These are phyloP conservation scores for Solanum bulbocastanum DNA, from an alignment of 257 asterid genomes.

Conservation along the genomic window DNA sequence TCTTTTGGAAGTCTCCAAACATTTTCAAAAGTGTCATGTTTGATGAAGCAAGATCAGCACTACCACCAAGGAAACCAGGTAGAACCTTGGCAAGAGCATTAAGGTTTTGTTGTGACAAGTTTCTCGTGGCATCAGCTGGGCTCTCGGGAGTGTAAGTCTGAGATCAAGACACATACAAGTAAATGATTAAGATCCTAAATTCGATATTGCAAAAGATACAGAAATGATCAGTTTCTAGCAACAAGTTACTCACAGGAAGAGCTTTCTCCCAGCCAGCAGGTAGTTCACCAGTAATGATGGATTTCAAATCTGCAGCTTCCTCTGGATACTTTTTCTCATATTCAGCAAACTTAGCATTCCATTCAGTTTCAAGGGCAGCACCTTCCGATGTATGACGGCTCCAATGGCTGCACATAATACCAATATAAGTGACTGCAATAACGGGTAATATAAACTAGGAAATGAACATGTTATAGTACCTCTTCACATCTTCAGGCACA, in stretches of 20 bases:
- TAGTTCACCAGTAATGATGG: conserved; percentile 39
- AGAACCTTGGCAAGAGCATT: conserved; percentile 72
- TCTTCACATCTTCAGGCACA: conserved; percentile 95
- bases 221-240: not conserved
- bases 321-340: conserved; percentile 77
- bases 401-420: conserved; percentile 58
- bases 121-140: conserved; percentile 63
- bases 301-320: conserved; percentile 59
- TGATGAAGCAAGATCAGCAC: conserved; percentile 89
- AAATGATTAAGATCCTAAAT: not conserved
- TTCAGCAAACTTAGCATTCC: conserved; percentile 85
- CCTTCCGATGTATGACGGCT: conserved; percentile 66
- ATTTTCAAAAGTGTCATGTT: conserved; percentile 74
- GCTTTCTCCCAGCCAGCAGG: conserved; percentile 79
- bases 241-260: conserved; percentile 48
- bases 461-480: conserved; percentile 28
- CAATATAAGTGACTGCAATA: not conserved
- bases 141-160: conserved; percentile 63
- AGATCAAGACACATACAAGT: not conserved
- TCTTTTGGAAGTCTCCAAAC: conserved; percentile 75
- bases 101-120: conserved; percentile 52
- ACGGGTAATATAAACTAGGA: conserved; percentile 2
- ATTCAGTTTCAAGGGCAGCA: conserved; percentile 76
- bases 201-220: not conserved
- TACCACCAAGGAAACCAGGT: conserved; percentile 82